Evolutionary conservation across 2,329 filamentous ascomycete genomes (phyloP), one percentile per base, ranked within the genome.

Genomic region (Cladophialophora chaetospira): DNA sequence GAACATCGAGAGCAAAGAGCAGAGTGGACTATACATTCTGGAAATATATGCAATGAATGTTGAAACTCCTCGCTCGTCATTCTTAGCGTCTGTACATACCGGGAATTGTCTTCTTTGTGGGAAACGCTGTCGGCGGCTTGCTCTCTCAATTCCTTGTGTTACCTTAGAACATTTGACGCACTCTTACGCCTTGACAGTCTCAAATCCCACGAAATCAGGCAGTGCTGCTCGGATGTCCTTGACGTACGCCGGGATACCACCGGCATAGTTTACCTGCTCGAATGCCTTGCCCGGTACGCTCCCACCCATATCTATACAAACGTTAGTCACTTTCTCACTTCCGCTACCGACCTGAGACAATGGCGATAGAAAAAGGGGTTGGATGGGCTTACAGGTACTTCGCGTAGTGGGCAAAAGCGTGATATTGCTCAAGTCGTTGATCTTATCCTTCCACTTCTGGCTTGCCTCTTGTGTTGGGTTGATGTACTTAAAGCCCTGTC

Each of bases 281-380:
- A 73, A 72, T 0, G 72, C 63, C 70, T 85, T 85, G 0, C 77
- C 80, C 0, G 82, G 81, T 2, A 84, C 73, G 38, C 74, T 82
- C 0, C 75, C 77, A 2, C 83, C 82, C 79, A 62, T 83, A 84
- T 38, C 78, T 83, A 5, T 33, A n/a, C 2, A 25, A 38, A 31
- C 6, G 36, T 21, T 11, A 21, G 36, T 40, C 8, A 40, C 15
- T 21, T n/a, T n/a, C n/a, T n/a, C n/a, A n/a, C n/a, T n/a, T n/a
- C n/a, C n/a, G n/a, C n/a, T n/a, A n/a, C n/a, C n/a, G n/a, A n/a
- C n/a, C n/a, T n/a, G n/a, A 19, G 36, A 9, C 13, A 15, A 5
- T 40, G 17, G 15, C 15, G 15, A 21, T 31, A 19, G 11, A 19
- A 25, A 13, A 26, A 8, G 45, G 29, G 10, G 6, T 3, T 5